Conservation (phyloP, 164 flowering plant genomes). For the Dillenia turbinata region DNA sequence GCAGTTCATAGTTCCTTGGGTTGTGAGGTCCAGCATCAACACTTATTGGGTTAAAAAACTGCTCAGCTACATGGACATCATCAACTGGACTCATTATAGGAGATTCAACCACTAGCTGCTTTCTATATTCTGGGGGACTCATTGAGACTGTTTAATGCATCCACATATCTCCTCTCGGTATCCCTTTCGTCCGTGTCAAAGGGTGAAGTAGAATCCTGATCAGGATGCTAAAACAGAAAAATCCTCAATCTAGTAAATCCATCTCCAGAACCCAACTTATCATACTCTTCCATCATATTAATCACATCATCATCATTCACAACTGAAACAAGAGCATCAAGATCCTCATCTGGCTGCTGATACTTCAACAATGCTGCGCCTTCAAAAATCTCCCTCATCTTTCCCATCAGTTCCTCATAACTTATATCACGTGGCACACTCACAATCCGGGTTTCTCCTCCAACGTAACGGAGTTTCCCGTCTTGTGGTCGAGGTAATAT, state of each 20-base stretch:
- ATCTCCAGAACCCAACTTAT: constrained; percentile 77
- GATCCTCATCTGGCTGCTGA: constrained; percentile 99
- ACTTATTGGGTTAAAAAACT: constrained; percentile 40
- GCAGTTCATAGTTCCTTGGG: constrained; percentile 49
- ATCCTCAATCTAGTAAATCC: constrained; percentile 83
- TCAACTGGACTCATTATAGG: constrained; percentile 32
- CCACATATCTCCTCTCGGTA: constrained; percentile 87
- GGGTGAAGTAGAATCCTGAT: constrained; percentile 54
- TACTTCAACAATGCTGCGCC: constrained; percentile 69
- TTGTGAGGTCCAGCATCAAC: constrained; percentile 44
- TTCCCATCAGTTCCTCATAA: constrained; percentile 70
- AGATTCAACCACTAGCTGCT: constrained; percentile 38
- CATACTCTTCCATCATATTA: constrained; percentile 99
- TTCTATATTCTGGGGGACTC: constrained; percentile 53
- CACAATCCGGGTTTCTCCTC: constrained; percentile 94
- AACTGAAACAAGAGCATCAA: constrained; percentile 94
- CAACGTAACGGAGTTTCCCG: constrained; percentile 92
- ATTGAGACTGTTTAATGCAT: constrained; percentile 82
- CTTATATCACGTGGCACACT: constrained; percentile 60
- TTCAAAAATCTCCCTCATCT: constrained; percentile 81
- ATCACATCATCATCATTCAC: constrained; percentile 95
- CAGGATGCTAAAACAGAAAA: constrained; percentile 64
- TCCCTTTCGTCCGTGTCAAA: constrained; percentile 79
- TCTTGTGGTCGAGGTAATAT: constrained; percentile 93
- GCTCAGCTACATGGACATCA: constrained; percentile 43